Base-by-base conservation (phyloP, 1,284 basidiomycete species). In the Agaricales sp. region DNA sequence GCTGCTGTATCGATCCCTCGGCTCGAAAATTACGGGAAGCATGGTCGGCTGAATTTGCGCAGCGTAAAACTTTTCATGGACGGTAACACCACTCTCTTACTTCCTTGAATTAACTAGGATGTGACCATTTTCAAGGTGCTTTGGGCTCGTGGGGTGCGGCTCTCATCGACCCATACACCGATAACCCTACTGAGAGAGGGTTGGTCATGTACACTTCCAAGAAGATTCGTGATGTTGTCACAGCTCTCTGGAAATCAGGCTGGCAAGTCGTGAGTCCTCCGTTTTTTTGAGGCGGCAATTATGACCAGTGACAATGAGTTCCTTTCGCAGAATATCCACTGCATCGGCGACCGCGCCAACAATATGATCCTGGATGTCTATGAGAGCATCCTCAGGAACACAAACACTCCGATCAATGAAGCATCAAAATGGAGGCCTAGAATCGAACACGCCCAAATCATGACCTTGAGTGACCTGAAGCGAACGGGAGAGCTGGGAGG, bases 131-230 rank as follows among this genome's bases (percentile, higher is more conserved):
- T 21, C 1, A 35, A 80, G 87, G 89, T 43, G 92, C 94, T 1
- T 74, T 97, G 1, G 92, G 93, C 0, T 91, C 87, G 1, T 91
- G 88, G 76, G 93, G 93, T 2, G 91, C 93, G 0, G 92, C 93
- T 0, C 74, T 97, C 52, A 69, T 90, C 14, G 77, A 86, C 38
- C 89, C 91, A 12, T 97, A 96, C 61, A 74, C 80, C 0, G 92
- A 95, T 64, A 78, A 83, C 24, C 80, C 85, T 0, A 73, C 75
- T 1, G 80, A 77, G 19, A 69, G 61, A 20, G 92, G 92, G 0
- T 71, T 90, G 51, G 74, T 94, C 70, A 74, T 79, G 26, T 71
- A 68, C 45, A 67, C 71, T 3, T 74, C 78, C 13, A 70, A 76
- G 22, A 66, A 65, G 1, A 69, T 92, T 55, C 61, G 68, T 11